Conservation (phyloP, 768 basidiomycete genomes). For the Auriscalpium microsporum region DNA sequence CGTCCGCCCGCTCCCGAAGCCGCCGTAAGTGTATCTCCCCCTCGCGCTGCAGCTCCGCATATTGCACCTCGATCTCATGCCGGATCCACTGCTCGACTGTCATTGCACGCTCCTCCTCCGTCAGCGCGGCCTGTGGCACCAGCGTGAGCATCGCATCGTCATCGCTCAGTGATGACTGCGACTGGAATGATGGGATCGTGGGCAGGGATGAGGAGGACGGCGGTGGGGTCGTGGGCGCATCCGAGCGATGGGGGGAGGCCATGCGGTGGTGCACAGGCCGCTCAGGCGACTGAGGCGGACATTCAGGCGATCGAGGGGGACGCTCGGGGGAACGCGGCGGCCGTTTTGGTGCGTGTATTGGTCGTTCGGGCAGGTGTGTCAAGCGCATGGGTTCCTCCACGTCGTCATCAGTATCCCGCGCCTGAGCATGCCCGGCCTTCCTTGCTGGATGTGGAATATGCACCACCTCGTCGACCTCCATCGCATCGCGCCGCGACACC, state of each 20-base stretch:
- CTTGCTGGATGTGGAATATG: background rate
- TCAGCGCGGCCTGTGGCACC: slow-evolving; percentile 28
- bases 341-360: background rate
- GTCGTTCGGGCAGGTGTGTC: background rate
- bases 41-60: slow-evolving; percentile 47
- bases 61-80: slow-evolving; percentile 63
- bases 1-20: slow-evolving; percentile 38
- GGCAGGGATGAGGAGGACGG: slow-evolving; percentile 10
- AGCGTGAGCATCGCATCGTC: slow-evolving; percentile 17
- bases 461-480: slow-evolving; percentile 1
- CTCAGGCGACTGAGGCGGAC: background rate
- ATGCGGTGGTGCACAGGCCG: background rate
- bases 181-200: slow-evolving; percentile 5
- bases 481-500: slow-evolving; percentile 5
- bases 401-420: background rate
- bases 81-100: slow-evolving; percentile 80
- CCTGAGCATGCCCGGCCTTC: no score
- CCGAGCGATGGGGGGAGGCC: background rate
- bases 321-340: background rate
- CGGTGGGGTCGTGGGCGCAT: slow-evolving; percentile 6
- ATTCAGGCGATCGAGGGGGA: background rate
- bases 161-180: slow-evolving; percentile 10
- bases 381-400: background rate
- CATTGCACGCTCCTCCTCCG: slow-evolving; percentile 65
- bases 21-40: slow-evolving; percentile 40